Conservation (phyloP, 1,284 basidiomycete species). For the Microbotryum violaceum region DNA sequence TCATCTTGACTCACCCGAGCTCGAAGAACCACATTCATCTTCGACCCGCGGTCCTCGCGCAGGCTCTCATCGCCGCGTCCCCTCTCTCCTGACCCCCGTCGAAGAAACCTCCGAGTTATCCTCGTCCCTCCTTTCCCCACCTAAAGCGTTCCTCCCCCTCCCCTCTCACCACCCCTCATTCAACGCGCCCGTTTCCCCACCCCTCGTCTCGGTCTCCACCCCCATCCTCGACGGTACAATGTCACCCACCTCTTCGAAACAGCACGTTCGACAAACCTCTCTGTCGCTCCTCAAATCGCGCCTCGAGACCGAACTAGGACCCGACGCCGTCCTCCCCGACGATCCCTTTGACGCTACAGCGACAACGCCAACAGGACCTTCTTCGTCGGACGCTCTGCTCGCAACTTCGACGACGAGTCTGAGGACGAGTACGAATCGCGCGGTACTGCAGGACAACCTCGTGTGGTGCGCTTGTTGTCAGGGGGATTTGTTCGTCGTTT, state of each 20-base stretch:
- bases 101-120: background rate
- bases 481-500: slow-evolving; percentile 18
- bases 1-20: slow-evolving; percentile 1
- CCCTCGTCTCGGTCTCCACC: slow-evolving; percentile 14
- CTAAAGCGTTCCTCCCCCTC: slow-evolving; percentile 13
- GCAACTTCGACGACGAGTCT: background rate
- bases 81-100: background rate
- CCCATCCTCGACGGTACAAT: slow-evolving; percentile 7
- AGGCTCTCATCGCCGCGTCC: background rate
- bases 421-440: slow-evolving; percentile 16
- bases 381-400: background rate
- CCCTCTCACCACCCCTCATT: slow-evolving; percentile 11
- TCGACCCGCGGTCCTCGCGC: background rate
- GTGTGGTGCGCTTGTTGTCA: slow-evolving; percentile 28
- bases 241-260: slow-evolving; percentile 11
- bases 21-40: background rate
- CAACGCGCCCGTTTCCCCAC: slow-evolving; percentile 16
- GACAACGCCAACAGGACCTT: background rate
- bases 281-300: slow-evolving; percentile 30
- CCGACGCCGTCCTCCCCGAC: slow-evolving; percentile 1
- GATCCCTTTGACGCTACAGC: background rate
- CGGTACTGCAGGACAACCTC: slow-evolving; percentile 27
- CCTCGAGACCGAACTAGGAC: slow-evolving; percentile 34
- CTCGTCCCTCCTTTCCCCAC: slow-evolving; percentile 21
- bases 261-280: slow-evolving; percentile 28